A percentile compares a stretch with the other conserved stretches of the same genome.
Evolutionary conservation across 2,329 filamentous ascomycete species (phyloP).

Genomic region (Stemphylium beticola): DNA sequence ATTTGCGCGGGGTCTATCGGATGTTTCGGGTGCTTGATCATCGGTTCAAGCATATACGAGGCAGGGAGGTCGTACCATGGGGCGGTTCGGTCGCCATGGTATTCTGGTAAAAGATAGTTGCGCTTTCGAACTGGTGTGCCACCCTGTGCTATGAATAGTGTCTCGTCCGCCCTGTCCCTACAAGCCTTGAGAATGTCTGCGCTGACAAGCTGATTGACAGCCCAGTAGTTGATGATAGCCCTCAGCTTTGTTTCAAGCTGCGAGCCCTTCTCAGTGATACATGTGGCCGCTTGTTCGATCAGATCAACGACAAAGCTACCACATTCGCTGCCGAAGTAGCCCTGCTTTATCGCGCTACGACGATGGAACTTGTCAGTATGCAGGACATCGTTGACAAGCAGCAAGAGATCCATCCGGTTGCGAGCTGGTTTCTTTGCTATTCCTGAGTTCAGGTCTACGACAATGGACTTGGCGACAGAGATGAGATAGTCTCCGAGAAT

Average conservation of each 20-base stretch:
- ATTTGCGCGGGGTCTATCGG: conserved; percentile 76
- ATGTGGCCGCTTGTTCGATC: conserved; percentile 62
- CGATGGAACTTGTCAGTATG: conserved; percentile 52
- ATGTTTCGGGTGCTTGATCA: conserved; percentile 75
- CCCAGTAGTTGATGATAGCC: conserved; percentile 73
- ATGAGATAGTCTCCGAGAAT: conserved; percentile 78
- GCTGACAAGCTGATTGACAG: conserved; percentile 68
- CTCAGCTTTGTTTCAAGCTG: conserved; percentile 67
- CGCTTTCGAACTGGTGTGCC: conserved; percentile 56
- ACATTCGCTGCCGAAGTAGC: conserved; percentile 43
- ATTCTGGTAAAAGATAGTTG: conserved; percentile 73
- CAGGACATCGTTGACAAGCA: conserved; percentile 78
- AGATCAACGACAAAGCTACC: conserved; percentile 68
- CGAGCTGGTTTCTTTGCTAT: conserved; percentile 63
- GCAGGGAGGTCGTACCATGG: conserved; percentile 85
- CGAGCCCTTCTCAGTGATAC: conserved; percentile 63
- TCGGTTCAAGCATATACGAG: conserved; percentile 78
- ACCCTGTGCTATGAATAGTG: conserved; percentile 40
- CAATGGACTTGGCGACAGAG: conserved; percentile 68
- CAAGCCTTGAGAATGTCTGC: conserved; percentile 63
- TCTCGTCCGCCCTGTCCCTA: conserved; percentile 62
- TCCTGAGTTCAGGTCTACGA: conserved; percentile 21
- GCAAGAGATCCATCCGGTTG: conserved; percentile 76
- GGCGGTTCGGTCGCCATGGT: conserved; percentile 74
- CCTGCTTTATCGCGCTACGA: conserved; percentile 12